These are phyloP conservation scores for Ophiostoma perfectum DNA, from an alignment of 2,329 filamentous ascomycete genomes.

Conservation along the genomic window DNA sequence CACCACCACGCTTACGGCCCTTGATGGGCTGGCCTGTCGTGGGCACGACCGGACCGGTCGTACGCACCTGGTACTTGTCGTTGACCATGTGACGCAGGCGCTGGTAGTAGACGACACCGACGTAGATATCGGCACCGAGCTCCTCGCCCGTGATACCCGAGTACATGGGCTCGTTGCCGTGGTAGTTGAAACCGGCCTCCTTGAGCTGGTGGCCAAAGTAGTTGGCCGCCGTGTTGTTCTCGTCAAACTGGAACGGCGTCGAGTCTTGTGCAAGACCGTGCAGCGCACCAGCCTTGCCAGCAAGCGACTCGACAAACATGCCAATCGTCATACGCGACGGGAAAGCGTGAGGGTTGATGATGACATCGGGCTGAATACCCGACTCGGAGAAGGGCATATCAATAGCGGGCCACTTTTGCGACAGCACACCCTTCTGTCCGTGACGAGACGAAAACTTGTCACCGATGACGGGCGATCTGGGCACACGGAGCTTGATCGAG, in stretches of 20 bases:
- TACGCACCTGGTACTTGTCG: constrained; percentile 98
- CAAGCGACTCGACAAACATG: constrained; percentile 97
- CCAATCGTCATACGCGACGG: constrained; percentile 99
- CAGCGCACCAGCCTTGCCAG: constrained; percentile 87
- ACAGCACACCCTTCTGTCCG: constrained; percentile 95
- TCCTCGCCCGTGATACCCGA: constrained; percentile 94
- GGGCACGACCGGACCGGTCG: constrained; percentile 84
- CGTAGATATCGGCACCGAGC: constrained; percentile 89
- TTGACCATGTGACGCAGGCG: constrained; percentile 98
- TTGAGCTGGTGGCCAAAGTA: constrained; percentile 94
- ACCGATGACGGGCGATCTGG: constrained; percentile 85
- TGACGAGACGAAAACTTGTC: constrained; percentile 99
- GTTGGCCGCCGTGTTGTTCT: constrained; percentile 84
- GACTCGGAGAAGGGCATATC: constrained; percentile 98
- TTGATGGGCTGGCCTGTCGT: constrained; percentile 96
- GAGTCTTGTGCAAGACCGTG: constrained; percentile 95
- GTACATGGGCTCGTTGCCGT: constrained; percentile 98
- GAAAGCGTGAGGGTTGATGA: constrained; percentile 99
- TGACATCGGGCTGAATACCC: constrained; percentile 93
- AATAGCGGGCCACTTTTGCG: constrained; percentile 87
- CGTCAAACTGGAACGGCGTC: constrained; percentile 91
- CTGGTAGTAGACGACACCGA: constrained; percentile 97
- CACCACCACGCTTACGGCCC: constrained; percentile 89
- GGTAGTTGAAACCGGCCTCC: constrained; percentile 95
- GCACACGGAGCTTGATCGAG: constrained; percentile 88